Evolutionary conservation across 352 stramenopile species (phyloP).

Genomic region (Phytophthora sansomeana): DNA sequence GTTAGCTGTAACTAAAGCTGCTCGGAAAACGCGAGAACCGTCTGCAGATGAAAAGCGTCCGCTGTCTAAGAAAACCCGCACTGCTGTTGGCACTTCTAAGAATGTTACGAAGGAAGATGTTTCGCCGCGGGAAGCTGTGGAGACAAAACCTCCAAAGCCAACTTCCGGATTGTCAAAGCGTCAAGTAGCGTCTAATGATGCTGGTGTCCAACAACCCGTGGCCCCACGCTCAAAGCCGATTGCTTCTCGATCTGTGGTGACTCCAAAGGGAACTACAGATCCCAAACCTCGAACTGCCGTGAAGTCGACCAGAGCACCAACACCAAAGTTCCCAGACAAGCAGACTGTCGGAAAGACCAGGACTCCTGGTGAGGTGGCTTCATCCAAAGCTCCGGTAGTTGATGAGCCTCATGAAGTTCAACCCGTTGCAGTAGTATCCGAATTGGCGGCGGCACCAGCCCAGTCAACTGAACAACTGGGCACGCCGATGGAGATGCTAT

Average conservation of each 20-base stretch:
- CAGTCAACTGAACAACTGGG: not conserved
- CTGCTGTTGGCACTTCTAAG: conserved; percentile 17
- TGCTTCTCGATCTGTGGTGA: conserved; percentile 8
- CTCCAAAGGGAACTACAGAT: conserved; percentile 12
- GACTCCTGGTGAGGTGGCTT: not conserved
- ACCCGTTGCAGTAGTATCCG: not conserved
- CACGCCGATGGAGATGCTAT: not conserved
- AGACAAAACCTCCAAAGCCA: conserved; percentile 23
- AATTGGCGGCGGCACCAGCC: not conserved
- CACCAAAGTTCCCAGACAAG: conserved; percentile 8
- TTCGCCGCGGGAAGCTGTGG: conserved; percentile 19
- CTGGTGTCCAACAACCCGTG: not conserved
- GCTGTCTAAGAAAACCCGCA: conserved; percentile 23
- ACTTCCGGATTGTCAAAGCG: conserved; percentile 17
- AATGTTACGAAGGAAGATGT: conserved; percentile 8
- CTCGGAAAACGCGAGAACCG: conserved; percentile 13
- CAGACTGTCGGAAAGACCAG: conserved; percentile 2
- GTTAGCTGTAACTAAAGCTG: conserved; percentile 9
- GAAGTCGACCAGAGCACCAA: conserved; percentile 20
- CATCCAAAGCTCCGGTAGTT: not conserved
- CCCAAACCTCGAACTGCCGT: conserved; percentile 16
- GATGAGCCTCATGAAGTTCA: conserved; percentile 3
- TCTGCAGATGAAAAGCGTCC: conserved; percentile 16
- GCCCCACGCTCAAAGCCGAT: conserved; percentile 22
- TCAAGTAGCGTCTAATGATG: conserved; percentile 3